Evolutionary conservation across 1,284 basidiomycete species (phyloP).

Genomic region (Rugiboletus extremiorientalis): DNA sequence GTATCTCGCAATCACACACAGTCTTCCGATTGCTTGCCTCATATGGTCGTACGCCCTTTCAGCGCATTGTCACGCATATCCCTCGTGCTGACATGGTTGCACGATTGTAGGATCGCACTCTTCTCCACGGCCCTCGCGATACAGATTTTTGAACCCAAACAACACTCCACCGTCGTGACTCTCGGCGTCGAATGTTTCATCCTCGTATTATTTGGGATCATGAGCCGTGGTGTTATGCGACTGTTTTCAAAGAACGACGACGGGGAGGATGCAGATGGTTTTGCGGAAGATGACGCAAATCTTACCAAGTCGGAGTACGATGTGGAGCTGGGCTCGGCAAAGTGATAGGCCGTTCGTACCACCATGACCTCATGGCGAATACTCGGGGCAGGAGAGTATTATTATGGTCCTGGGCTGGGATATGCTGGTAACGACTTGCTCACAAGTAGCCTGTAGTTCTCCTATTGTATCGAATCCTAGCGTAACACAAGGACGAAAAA

Average conservation of each 20-base stretch:
- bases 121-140: slow-evolving; percentile 10
- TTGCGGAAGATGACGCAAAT: not conserved
- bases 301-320: not conserved
- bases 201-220: slow-evolving; percentile 1
- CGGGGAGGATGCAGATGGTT: not conserved
- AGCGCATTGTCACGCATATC: not conserved
- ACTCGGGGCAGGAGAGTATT: no score
- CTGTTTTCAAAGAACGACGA: slow-evolving; percentile 1
- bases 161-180: not conserved
- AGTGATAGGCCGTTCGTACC: no score
- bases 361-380: no score
- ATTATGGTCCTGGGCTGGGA: no score
- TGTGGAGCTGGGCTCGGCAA: not conserved
- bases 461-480: no score
- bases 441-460: no score
- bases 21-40: slow-evolving; percentile 15
- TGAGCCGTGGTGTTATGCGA: not conserved
- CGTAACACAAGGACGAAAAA: no score
- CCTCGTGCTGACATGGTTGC: not conserved
- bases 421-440: no score
- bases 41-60: slow-evolving; percentile 18
- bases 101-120: slow-evolving; percentile 11
- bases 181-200: slow-evolving; percentile 10
- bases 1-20: slow-evolving; percentile 14
- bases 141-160: slow-evolving; percentile 10